These are phyloP conservation scores for Nannochloris sp. DNA, from an alignment of 139 green algal species.

Conservation along the genomic window DNA sequence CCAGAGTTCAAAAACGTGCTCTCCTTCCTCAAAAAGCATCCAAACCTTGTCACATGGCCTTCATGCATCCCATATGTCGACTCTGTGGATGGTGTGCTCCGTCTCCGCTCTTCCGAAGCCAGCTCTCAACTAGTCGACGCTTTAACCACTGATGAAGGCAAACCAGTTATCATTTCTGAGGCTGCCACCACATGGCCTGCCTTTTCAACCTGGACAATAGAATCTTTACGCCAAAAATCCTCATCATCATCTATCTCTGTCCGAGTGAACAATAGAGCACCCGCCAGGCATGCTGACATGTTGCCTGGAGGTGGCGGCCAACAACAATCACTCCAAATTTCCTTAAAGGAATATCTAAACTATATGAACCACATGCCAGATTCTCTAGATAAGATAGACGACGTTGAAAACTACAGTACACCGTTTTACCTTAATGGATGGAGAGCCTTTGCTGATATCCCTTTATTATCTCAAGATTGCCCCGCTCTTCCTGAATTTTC, in stretches of 20 bases:
- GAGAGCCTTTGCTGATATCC: not conserved
- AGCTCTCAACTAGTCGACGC: not conserved
- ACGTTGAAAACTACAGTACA: not conserved
- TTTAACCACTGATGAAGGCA: not conserved
- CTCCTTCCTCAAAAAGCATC: not conserved
- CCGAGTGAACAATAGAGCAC: not conserved
- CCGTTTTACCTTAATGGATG: constrained; percentile 9
- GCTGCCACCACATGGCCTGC: not conserved
- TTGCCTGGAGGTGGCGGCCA: not conserved
- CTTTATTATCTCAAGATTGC: not conserved
- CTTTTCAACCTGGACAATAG: not conserved
- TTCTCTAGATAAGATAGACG: not conserved
- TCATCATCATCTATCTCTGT: not conserved
- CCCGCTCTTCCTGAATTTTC: not conserved
- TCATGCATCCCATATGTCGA: not conserved
- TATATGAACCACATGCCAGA: not conserved
- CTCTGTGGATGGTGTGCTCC: not conserved
- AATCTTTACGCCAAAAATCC: not conserved
- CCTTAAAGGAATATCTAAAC: not conserved
- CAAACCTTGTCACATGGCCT: not conserved
- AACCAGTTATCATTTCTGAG: not conserved
- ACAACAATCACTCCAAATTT: not conserved
- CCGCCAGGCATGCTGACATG: not conserved
- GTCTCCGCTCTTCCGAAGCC: not conserved
- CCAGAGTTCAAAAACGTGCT: not conserved